Conservation (phyloP, 2,329 filamentous ascomycete genomes). For the Sporothrix brasiliensis region DNA sequence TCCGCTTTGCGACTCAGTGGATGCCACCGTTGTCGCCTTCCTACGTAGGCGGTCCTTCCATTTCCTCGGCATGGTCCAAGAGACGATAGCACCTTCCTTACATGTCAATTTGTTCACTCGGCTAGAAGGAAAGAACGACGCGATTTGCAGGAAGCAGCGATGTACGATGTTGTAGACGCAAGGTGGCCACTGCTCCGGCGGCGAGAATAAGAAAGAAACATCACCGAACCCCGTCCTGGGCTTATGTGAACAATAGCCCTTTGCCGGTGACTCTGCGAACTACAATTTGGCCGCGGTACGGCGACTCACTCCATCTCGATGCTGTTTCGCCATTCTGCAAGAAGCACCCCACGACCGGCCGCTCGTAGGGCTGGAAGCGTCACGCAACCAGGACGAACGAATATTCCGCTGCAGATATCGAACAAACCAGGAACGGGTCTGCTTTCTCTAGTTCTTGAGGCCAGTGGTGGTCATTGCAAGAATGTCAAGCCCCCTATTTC, state of each 20-base stretch:
- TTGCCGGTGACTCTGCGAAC: background rate
- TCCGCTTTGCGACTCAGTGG: background rate
- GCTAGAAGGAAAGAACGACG: background rate
- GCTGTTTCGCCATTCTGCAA: conserved; percentile 8
- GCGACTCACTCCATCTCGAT: background rate
- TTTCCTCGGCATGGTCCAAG: background rate
- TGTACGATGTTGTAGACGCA: conserved; percentile 8
- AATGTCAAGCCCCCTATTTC: conserved; percentile 15
- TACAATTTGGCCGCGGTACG: background rate
- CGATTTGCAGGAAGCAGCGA: background rate
- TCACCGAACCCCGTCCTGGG: background rate
- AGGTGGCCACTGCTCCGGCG: background rate
- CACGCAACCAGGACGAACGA: background rate
- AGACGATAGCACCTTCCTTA: background rate
- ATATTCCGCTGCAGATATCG: background rate
- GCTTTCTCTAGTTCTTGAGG: background rate
- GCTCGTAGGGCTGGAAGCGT: conserved; percentile 4
- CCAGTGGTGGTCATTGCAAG: background rate
- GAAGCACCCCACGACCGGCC: background rate
- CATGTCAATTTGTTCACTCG: background rate
- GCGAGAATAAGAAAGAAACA: background rate
- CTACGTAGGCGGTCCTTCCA: background rate
- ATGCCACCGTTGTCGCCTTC: background rate
- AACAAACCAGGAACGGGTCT: background rate
- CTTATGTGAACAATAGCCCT: background rate